Evolutionary conservation across 2,329 filamentous ascomycete genomes (phyloP), one percentile per base, ranked within the genome.

Genomic region (Capronia coronata): DNA sequence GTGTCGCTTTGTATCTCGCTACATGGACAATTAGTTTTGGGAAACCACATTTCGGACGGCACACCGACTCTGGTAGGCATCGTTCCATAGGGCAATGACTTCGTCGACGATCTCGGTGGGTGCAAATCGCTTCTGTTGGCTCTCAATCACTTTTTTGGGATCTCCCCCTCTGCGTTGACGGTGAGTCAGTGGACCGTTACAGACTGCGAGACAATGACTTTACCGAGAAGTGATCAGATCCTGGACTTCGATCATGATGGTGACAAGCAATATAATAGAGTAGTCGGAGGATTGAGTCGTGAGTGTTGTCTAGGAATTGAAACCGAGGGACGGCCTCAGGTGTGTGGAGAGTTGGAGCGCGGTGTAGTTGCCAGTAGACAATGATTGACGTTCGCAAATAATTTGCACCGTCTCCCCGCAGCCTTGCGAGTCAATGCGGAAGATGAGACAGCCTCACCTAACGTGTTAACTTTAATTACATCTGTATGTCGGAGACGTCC

Each of bases 91-190:
- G 13, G 45, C 48, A 43, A 96, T 93, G 53, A 97, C 82, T 71
- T 94, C 85, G 72, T 98, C 91, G 21, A 98, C 91, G 41, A 84
- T 75, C 65, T 88, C 86, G 63, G 89, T 86, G 11, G 83, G 77
- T 42, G 87, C 90, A 73, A 82, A 79, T 61, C 93, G 83, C 65
- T 82, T 83, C 61, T 85, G 80, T 71, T 98, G 93, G 58, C 86
- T 93, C 69, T 96, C 88, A 68, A 86, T 86, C 70, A 98, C 93
- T 73, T 83, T 84, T 65, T 94, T 85, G 13, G 89, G 87, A 71
- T 97, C 82, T 61, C 93, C 93, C 59, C 91, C 93, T 62, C 89
- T 58, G 44, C 14, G 39, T 3, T n/a, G 46, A 13, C 18, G 46
- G 42, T 49, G 39, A 52, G 42, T 16, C 25, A 39, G 29, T 16